Evolutionary conservation across 495 filamentous ascomycete genomes (phyloP), one percentile per base, ranked within the genome.

Genomic region (Echria macrotheca): DNA sequence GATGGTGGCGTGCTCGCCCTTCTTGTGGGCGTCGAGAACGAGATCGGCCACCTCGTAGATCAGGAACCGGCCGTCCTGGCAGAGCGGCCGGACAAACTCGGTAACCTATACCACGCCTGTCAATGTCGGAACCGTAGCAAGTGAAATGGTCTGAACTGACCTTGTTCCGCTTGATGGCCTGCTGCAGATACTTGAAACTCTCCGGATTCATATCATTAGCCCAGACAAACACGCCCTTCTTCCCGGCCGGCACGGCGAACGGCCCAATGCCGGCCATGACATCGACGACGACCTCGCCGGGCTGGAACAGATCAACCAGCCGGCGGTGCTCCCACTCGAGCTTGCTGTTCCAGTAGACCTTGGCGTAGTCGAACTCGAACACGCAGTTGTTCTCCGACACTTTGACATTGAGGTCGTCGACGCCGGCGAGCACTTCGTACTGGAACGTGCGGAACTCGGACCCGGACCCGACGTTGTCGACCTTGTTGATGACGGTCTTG

Each of bases 201-300:
- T 93, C 86, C 4, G 93, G 93, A 58, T 99, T 99, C 59, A 96
- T 79, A 61, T 99, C 93, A 63, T 97, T 97, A 9, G 90, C 93
- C 85, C 86, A 95, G 29, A 96, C 91, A 55, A 96, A 91, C n/a
- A 89, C 85, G 37, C 79, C 78, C 65, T 85, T 90, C 70, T 84
- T 91, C 21, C 87, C 93, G 1, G 93, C 91, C 0, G 93, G 93
- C 2, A 97, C 72, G 23, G 91, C 91, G 64, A 99, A 99, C 1
- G 93, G 93, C 1, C 93, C 93, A 35, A 99, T 87, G 25, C 93
- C 93, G 7, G 91, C 91, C 93, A 99, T 99, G 50, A 96, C 87
- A 65, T 99, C 93, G 71, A 85, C 89, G 6, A 97, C 86, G 19
- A 90, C 89, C 54, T 96, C 87, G 18, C 93, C 89, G 1, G 81